Base-by-base conservation (phyloP, 108 stramenopile species). In the Mayamaea pseudoterrestris region DNA sequence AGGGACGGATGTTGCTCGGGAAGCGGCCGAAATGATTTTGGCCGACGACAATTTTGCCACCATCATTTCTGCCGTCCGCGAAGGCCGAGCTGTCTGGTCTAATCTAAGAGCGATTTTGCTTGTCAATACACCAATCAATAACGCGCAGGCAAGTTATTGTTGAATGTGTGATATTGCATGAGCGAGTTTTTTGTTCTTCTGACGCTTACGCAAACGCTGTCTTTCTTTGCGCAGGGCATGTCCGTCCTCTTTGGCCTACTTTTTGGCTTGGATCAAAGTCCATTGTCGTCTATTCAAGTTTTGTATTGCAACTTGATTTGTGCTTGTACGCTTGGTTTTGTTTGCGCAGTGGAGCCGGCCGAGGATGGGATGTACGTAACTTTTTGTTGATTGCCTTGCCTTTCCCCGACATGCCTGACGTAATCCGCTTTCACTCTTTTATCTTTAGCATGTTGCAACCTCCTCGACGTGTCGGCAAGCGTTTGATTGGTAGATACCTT, bases 21-120 rank as follows among this genome's bases (percentile, higher is more conserved):
- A 95, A 57, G 95, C 95, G 27, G 82, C 93, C n/a, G 87, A 96
- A 43, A 94, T 96, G 91, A 91, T 98, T 68, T 63, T 98, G 41
- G 76, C 95, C 25, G 93, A 95, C 55, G 95, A 98, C 66, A 93
- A 98, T 81, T 98, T 96, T 61, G 93, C 93, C 35, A 90, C 95
- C 16, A 94, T 98, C 57, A 74, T 85, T 29, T 30, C 61, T 41
- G 74, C 74, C 42, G 69, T 75, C 26, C 64, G 78, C 51, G 76
- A 85, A 58, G 83, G 83, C 35, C 76, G 83, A 48, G 76, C 75
- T 11, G 83, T 85, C 12, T 85, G 83, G 83, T 78, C 80, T 42
- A 85, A 85, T 58, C 60, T 85, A 35, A 70, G 83, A 17, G 80
- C 80, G 64, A 64, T 85, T 2, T 59, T 85, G 27, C 41, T 80